A percentile compares a stretch with the other conserved stretches of the same genome.
Evolutionary conservation across 2,329 filamentous ascomycete genomes (phyloP).

Genomic region (Aspergillus versicolor): DNA sequence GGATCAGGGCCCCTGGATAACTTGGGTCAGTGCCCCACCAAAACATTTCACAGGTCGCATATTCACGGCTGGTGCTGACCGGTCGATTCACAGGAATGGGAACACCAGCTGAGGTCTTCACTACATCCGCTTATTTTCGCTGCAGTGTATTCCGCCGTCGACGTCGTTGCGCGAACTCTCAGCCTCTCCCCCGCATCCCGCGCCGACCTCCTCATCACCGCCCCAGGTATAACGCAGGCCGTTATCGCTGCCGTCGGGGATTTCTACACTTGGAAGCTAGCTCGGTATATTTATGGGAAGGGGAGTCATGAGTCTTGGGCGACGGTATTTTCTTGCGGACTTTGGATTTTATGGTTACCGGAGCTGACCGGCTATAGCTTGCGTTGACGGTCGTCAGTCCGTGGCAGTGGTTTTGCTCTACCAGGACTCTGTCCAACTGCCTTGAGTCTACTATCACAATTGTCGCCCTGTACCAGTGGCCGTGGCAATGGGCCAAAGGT

Average conservation of each 20-base stretch:
- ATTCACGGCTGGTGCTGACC: not conserved
- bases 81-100: slow-evolving; percentile 73
- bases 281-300: slow-evolving; percentile 68
- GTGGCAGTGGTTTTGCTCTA: slow-evolving; percentile 97
- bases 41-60: not conserved
- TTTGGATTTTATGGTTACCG: not conserved
- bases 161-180: slow-evolving; percentile 57
- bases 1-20: slow-evolving; percentile 81
- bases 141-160: slow-evolving; percentile 64
- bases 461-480: slow-evolving; percentile 78
- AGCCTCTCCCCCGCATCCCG: slow-evolving; percentile 55
- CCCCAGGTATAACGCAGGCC: slow-evolving; percentile 75
- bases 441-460: slow-evolving; percentile 86
- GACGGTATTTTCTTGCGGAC: slow-evolving; percentile 54
- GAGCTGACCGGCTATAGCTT: slow-evolving; percentile 52
- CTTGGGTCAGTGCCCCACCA: slow-evolving; percentile 68
- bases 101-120: slow-evolving; percentile 79
- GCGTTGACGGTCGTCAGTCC: slow-evolving; percentile 72
- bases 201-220: slow-evolving; percentile 66
- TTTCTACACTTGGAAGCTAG: slow-evolving; percentile 84
- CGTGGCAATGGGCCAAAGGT: slow-evolving; percentile 68
- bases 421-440: slow-evolving; percentile 90
- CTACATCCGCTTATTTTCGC: slow-evolving; percentile 89
- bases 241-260: slow-evolving; percentile 75
- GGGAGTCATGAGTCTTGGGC: slow-evolving; percentile 64